phyloP scores from a whole-genome alignment of 345 rosid genomes.

The Ailanthus altissimus region DNA sequence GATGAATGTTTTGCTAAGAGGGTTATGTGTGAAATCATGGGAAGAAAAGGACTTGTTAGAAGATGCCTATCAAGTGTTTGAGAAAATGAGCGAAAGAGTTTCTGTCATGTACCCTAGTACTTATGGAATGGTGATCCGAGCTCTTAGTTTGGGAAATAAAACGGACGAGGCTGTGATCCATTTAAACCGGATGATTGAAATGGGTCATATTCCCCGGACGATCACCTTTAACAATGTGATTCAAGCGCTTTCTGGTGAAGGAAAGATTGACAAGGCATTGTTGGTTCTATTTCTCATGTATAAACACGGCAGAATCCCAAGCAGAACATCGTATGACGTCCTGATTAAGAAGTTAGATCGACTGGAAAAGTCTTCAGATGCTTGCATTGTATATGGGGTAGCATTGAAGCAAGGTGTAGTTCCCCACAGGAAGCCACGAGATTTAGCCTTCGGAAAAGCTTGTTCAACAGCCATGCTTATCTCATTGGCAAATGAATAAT shows the following conservation, averaged over 20 bases:
- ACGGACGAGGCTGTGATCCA: constrained; percentile 39
- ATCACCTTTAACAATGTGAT: constrained; percentile 41
- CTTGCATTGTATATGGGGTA: constrained; percentile 46
- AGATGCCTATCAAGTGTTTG: constrained; percentile 48
- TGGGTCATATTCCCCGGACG: constrained; percentile 41
- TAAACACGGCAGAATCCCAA: constrained; percentile 36
- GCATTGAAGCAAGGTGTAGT: constrained; percentile 56
- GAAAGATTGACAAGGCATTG: constrained; percentile 46
- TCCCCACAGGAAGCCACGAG: constrained; percentile 36
- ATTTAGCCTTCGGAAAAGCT: not conserved
- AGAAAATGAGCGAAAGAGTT: constrained; percentile 36
- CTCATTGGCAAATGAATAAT: not conserved
- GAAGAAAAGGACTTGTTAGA: constrained; percentile 36
- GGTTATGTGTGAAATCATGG: constrained; percentile 42
- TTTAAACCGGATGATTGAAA: constrained; percentile 34
- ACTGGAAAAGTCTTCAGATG: constrained; percentile 32
- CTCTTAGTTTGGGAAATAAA: constrained; percentile 38
- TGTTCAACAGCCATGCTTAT: not conserved
- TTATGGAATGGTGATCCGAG: constrained; percentile 33
- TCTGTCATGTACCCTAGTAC: constrained; percentile 26
- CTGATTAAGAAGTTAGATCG: constrained; percentile 49
- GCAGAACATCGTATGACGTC: constrained; percentile 36
- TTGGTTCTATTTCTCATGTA: constrained; percentile 37
- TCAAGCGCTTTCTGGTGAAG: constrained; percentile 41
- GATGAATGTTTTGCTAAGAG: constrained; percentile 44